A percentile compares a stretch with the other conserved stretches of the same genome.
phyloP scores from a whole-genome alignment of 2,329 filamentous ascomycete genomes.

The Fusarium pilosicola region DNA sequence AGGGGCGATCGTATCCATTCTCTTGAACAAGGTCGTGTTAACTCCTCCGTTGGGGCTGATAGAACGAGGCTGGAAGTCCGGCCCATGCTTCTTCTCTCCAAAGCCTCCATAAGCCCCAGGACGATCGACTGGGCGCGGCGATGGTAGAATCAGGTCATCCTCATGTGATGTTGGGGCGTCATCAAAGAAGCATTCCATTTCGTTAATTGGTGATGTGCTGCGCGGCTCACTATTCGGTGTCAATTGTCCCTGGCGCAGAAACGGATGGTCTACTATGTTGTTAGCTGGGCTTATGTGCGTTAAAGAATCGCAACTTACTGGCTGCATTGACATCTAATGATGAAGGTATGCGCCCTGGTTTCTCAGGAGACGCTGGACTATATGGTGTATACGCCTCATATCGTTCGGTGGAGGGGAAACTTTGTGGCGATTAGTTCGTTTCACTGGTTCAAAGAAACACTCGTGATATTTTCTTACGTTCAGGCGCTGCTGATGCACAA shows the following conservation, averaged over 20 bases:
- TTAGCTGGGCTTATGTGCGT: slow-evolving; percentile 27
- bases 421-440: slow-evolving; percentile 29
- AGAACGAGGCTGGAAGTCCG: slow-evolving; percentile 37
- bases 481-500: slow-evolving; percentile 66
- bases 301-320: slow-evolving; percentile 53
- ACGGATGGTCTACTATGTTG: slow-evolving; percentile 62
- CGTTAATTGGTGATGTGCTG: slow-evolving; percentile 67
- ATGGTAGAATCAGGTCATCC: slow-evolving; percentile 51
- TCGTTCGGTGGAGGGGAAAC: slow-evolving; percentile 53
- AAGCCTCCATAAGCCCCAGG: slow-evolving; percentile 63
- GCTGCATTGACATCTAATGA: slow-evolving; percentile 63
- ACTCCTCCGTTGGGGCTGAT: slow-evolving; percentile 35
- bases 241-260: slow-evolving; percentile 64
- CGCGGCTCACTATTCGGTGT: slow-evolving; percentile 72
- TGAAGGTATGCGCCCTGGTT: slow-evolving; percentile 55
- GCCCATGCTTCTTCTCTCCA: slow-evolving; percentile 46
- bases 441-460: slow-evolving; percentile 1
- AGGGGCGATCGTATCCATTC: slow-evolving; percentile 73
- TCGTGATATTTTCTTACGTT: slow-evolving; percentile 51
- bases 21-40: slow-evolving; percentile 60
- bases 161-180: slow-evolving; percentile 57
- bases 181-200: slow-evolving; percentile 56
- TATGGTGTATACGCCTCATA: slow-evolving; percentile 45
- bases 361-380: slow-evolving; percentile 43
- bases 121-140: slow-evolving; percentile 52